Base-by-base conservation (phyloP, 352 stramenopile genomes). In the Halophytophthora polymorphica region DNA sequence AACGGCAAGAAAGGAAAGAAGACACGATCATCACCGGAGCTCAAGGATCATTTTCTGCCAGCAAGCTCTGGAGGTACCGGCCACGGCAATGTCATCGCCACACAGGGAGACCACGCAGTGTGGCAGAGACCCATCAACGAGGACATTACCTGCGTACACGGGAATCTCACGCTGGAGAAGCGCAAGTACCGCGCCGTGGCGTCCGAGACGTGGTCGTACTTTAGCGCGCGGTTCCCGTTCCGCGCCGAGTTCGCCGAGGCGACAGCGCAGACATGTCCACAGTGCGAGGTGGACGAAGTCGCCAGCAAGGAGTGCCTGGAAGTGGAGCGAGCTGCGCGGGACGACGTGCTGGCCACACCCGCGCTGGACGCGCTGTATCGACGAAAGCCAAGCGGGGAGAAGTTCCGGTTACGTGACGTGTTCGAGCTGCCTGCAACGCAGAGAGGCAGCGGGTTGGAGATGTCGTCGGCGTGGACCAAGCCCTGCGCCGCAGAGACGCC, bases 131-230 rank as follows among this genome's bases (percentile, higher is more conserved):
- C 51, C 1, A 56, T 93, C 25, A 93, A 93, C 42, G 61, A 83
- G 53, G 83, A 93, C 51, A 86, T 93, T n/a, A 71, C 51, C 2
- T 93, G 83, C 29, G 39, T 57, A 0, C 83, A 93, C 41, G 80
- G 77, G 14, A 79, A 88, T 17, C 50, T 91, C 25, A 73, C 56
- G 15, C 55, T 89, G 10, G 66, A 89, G 49, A 89, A 87, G 56
- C 82, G 82, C 45, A 76, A 76, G 25, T 89, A 87, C 50, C 74
- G 77, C 2, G 36, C 57, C 0, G 66, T 93, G 21, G 52, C 76
- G 3, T 35, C 69, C 0, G 56, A 74, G 17, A 77, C 77, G 14
- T 93, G 83, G 83, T 50, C 60, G 2, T 73, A 89, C 46, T 89
- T 91, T 56, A 69, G 58, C 17, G 31, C 50, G 12, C 87, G 91